Percentiles rank a stretch among this genome's conserved stretches.
phyloP scores from a whole-genome alignment of 768 basidiomycete species.

The Pleurotus tuoliensis region DNA sequence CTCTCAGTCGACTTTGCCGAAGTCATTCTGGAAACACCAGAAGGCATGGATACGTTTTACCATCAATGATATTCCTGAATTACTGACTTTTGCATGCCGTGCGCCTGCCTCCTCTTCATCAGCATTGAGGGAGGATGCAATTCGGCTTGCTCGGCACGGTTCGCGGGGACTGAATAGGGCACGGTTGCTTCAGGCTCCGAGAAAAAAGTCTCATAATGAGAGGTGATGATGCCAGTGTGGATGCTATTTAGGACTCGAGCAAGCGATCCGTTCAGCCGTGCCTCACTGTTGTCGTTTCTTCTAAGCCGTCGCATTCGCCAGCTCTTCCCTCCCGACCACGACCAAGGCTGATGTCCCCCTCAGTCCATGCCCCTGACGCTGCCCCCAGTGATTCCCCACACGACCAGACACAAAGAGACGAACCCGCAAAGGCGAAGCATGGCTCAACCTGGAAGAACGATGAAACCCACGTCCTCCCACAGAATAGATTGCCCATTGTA shows the following conservation, averaged over 20 bases:
- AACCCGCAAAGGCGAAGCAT: constrained; percentile 25
- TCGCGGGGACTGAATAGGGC: constrained; percentile 1
- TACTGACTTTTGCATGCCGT: too few species aligned
- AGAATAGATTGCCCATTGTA: constrained; percentile 47
- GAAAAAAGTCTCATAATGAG: constrained; percentile 4
- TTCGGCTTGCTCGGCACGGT: not conserved
- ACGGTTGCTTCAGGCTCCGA: not conserved
- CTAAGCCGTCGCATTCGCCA: too few species aligned
- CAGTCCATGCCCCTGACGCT: not conserved
- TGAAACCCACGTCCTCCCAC: constrained; percentile 55
- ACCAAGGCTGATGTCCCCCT: not conserved
- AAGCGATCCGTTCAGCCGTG: constrained; percentile 4
- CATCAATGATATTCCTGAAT: too few species aligned
- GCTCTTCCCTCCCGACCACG: not conserved
- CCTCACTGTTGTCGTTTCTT: not conserved
- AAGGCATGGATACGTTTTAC: too few species aligned
- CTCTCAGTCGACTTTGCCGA: too few species aligned
- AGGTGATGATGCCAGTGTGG: not conserved
- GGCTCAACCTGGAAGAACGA: constrained; percentile 52
- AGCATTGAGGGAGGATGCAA: too few species aligned
- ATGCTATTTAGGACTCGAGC: not conserved
- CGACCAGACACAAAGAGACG: constrained; percentile 11
- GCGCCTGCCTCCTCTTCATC: too few species aligned
- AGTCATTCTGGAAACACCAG: too few species aligned
- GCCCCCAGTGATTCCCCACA: not conserved